Base-by-base conservation (phyloP, 345 rosid species). In the Moricandia moricandioides region DNA sequence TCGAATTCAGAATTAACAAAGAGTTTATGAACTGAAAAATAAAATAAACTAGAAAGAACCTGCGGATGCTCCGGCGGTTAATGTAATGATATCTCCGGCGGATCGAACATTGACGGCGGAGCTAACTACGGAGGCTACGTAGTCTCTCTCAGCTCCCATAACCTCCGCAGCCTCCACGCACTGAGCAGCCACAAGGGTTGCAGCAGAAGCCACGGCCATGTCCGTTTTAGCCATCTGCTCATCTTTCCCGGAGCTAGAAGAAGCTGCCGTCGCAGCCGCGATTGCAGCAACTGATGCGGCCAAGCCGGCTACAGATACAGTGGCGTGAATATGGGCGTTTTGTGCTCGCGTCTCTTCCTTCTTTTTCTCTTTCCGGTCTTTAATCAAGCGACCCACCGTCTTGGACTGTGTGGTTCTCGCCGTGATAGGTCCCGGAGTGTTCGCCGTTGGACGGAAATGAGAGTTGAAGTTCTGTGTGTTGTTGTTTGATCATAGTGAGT, bases 31-130 rank as follows among this genome's bases (percentile, higher is more conserved):
- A 47, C 17, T 4, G 74, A 29, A 2, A 21, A 21, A 21, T 21
- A 21, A 21, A 21, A 21, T 21, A 3, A 59, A 14, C 3, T 3
- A 52, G 31, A 17, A 45, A 4, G 5, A 81, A 91, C 97, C 94
- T 30, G 98, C 88, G 26, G 98, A 93, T 1, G 98, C 98, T 6
- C 84, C 96, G 0, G 98, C 96, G 3, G 98, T 94, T 74, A 94
- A 55, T 0, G 97, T 87, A 95, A 88, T 85, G 61, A 94, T 88
- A 76, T 94, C 98, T 0, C 97, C 96, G 0, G 96, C 83, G 0
- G 96, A 88, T 4, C 91, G 84, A 14, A 94, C 96, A 64, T 85
- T 91, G 5, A 94, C 95, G 0, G 98, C 98, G 0, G 98, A 94
- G 78, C 88, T 84, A n/a, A 94, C 86, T 5, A 89, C 88, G 0